phyloP scores from a whole-genome alignment of 2,329 filamentous ascomycete species.

The Stemphylium beticola region DNA sequence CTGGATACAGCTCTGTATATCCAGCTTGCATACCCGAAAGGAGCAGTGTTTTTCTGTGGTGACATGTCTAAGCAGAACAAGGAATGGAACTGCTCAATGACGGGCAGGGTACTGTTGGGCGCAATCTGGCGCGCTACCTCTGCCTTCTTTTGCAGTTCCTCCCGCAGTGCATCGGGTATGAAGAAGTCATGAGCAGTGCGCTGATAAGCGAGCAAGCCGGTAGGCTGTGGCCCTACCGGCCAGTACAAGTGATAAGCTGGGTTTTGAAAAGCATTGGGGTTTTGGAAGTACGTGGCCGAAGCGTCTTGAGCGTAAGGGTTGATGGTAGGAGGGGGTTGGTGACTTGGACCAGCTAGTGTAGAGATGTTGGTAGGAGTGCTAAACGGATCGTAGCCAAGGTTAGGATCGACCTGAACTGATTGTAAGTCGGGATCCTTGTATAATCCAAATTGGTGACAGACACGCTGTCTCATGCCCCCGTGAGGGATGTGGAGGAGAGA shows the following conservation, averaged over 20 bases:
- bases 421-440: conserved; percentile 6
- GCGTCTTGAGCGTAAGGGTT: conserved; percentile 80
- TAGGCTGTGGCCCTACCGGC: conserved; percentile 80
- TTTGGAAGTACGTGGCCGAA: conserved; percentile 69
- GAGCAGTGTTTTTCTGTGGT: conserved; percentile 75
- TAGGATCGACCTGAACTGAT: conserved; percentile 41
- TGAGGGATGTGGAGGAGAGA: background rate
- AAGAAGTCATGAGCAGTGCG: conserved; percentile 90
- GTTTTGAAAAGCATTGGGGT: conserved; percentile 61
- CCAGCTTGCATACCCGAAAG: conserved; percentile 91
- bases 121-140: conserved; percentile 86
- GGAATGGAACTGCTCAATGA: conserved; percentile 88
- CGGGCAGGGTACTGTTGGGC: conserved; percentile 76
- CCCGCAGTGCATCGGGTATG: conserved; percentile 81
- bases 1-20: conserved; percentile 91
- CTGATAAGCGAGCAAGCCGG: conserved; percentile 84
- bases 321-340: conserved; percentile 50
- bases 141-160: conserved; percentile 87
- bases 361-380: conserved; percentile 44
- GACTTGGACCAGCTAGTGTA: conserved; percentile 42
- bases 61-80: conserved; percentile 86
- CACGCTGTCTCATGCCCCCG: background rate
- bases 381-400: conserved; percentile 54
- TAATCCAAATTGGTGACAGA: background rate
- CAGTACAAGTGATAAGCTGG: conserved; percentile 86